These are phyloP conservation scores for Cordyceps cateniannulata DNA, from an alignment of 2,329 filamentous ascomycete species.

Conservation along the genomic window DNA sequence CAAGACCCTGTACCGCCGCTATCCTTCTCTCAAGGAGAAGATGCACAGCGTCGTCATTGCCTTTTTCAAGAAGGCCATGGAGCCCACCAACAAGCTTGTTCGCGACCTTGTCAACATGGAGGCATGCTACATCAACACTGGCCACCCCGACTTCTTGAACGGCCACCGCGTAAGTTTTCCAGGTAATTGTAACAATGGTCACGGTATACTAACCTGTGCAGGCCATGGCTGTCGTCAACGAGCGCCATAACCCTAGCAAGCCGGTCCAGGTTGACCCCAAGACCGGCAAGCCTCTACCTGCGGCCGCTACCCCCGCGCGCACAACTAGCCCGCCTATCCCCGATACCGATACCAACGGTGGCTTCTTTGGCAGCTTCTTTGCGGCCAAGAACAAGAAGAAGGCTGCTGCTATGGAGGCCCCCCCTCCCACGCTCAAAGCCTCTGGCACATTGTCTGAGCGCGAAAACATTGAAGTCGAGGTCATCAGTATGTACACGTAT, in stretches of 20 bases:
- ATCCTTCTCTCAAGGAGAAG: slow-evolving; percentile 94
- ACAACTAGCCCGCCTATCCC: slow-evolving; percentile 67
- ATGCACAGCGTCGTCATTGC: slow-evolving; percentile 85
- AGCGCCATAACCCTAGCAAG: slow-evolving; percentile 73
- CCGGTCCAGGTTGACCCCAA: slow-evolving; percentile 96
- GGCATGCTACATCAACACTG: slow-evolving; percentile 95
- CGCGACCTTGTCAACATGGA: slow-evolving; percentile 93
- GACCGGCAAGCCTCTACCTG: slow-evolving; percentile 86
- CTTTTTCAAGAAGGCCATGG: slow-evolving; percentile 98
- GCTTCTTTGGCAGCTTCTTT: slow-evolving; percentile 98
- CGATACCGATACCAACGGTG: slow-evolving; percentile 52
- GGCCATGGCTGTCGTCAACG: slow-evolving; percentile 97
- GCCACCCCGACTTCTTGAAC: slow-evolving; percentile 95
- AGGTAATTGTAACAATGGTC: slow-evolving; percentile 16
- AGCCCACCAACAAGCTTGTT: slow-evolving; percentile 96
- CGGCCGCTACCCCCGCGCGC: slow-evolving; percentile 57
- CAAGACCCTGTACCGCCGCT: slow-evolving; percentile 86
- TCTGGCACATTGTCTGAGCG: slow-evolving; percentile 90
- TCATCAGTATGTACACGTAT: slow-evolving; percentile 69
- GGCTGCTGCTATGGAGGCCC: slow-evolving; percentile 98
- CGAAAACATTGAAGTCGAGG: slow-evolving; percentile 92
- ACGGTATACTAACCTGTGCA: slow-evolving; percentile 23
- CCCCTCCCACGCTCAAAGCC: slow-evolving; percentile 87
- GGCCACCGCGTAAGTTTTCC: slow-evolving; percentile 69
- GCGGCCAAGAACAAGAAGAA: slow-evolving; percentile 99